phyloP scores from a whole-genome alignment of 352 stramenopile genomes.

The Phytophthora aleatoria region DNA sequence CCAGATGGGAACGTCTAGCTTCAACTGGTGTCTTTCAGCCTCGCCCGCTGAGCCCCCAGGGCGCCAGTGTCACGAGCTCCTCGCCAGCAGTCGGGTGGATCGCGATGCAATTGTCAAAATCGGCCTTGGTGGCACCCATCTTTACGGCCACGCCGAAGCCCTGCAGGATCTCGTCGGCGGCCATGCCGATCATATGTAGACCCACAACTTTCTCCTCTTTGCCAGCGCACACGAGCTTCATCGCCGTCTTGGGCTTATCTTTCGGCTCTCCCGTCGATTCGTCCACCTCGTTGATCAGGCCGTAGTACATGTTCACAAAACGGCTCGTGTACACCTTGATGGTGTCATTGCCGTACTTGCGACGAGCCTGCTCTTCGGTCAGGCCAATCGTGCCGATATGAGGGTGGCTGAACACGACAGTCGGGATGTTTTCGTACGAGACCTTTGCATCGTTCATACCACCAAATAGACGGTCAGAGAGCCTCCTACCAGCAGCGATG shows the following conservation, averaged over 20 bases:
- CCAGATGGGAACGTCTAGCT: constrained; percentile 8
- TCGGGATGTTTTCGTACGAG: constrained; percentile 94
- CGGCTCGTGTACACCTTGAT: constrained; percentile 93
- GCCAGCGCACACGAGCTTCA: constrained; percentile 94
- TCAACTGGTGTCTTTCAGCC: constrained; percentile 14
- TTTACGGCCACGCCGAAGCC: constrained; percentile 99
- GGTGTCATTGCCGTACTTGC: constrained; percentile 88
- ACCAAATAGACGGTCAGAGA: constrained; percentile 91
- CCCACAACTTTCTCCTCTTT: constrained; percentile 94
- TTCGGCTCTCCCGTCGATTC: constrained; percentile 34
- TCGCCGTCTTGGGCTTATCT: constrained; percentile 93
- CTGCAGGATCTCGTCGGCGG: constrained; percentile 98
- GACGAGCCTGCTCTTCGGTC: constrained; percentile 90
- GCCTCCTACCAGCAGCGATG: constrained; percentile 78
- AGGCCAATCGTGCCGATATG: constrained; percentile 95
- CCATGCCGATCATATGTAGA: constrained; percentile 96
- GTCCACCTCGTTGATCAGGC: constrained; percentile 77
- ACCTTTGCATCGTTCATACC: constrained; percentile 55
- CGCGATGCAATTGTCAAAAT: constrained; percentile 96
- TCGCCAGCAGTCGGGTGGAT: constrained; percentile 97
- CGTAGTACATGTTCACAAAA: constrained; percentile 98
- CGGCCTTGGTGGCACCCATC: constrained; percentile 97
- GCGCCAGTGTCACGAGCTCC: constrained; percentile 96
- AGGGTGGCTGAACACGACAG: constrained; percentile 96
- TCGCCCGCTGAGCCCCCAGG: constrained; percentile 69